These are phyloP conservation scores for Russula olivacea DNA, from an alignment of 768 basidiomycete genomes.

Conservation along the genomic window DNA sequence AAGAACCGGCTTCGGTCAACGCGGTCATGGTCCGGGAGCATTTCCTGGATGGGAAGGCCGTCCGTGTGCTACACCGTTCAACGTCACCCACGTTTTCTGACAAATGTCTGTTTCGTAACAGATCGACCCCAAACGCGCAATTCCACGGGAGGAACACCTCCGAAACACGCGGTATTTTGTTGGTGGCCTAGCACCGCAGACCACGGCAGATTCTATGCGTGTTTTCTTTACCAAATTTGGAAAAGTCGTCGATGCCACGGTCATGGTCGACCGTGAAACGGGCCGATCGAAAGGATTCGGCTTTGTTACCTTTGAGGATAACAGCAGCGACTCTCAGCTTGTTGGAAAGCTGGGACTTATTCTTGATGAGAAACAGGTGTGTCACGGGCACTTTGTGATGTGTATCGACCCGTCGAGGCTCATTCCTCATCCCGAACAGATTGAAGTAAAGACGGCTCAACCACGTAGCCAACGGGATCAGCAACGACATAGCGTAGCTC, in stretches of 20 bases:
- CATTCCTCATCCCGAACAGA: conserved; percentile 41
- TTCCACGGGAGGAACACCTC: conserved; percentile 92
- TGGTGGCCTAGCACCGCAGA: conserved; percentile 85
- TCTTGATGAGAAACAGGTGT: conserved; percentile 82
- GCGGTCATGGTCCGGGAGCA: conserved; percentile 95
- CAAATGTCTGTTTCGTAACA: conserved; percentile 32
- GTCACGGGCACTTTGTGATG: conserved; percentile 26
- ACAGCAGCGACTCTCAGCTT: conserved; percentile 84
- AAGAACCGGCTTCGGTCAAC: conserved; percentile 87
- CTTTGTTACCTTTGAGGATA: conserved; percentile 92
- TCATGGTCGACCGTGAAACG: conserved; percentile 97
- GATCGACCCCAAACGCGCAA: conserved; percentile 99
- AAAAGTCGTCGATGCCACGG: conserved; percentile 93
- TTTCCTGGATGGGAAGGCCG: conserved; percentile 94
- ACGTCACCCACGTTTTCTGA: neutral
- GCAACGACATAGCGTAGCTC: conserved; percentile 34
- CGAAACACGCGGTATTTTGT: conserved; percentile 94
- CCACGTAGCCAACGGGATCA: conserved; percentile 77
- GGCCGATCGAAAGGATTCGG: conserved; percentile 96
- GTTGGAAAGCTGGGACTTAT: conserved; percentile 82
- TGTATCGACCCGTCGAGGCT: neutral
- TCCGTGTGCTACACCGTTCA: conserved; percentile 41
- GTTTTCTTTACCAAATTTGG: conserved; percentile 93
- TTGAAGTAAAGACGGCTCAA: conserved; percentile 96
- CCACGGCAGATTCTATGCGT: conserved; percentile 91